Base-by-base conservation (phyloP, 1,139 yeast genomes). In the Yamadazyma aaseri region DNA sequence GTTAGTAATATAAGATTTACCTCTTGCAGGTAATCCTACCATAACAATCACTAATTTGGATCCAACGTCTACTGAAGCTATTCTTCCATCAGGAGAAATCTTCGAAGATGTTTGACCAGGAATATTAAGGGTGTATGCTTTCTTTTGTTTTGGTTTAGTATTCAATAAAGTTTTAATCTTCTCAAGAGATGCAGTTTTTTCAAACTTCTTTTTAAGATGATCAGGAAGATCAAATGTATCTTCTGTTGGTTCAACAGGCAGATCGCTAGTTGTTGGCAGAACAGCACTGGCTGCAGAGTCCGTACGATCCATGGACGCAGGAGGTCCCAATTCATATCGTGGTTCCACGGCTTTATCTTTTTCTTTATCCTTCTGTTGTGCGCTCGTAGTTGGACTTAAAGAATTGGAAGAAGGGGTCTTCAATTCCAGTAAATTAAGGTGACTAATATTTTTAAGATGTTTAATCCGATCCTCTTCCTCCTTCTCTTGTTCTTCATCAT, bases 21-120 rank as follows among this genome's bases (percentile, higher is more conserved):
- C 97, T 34, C 96, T 71, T 0, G 96, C 96, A 0, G 96, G 96
- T 26, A 87, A 63, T 0, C 97, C 97, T 10, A 89, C 95, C 96
- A 87, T 86, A 17, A 92, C 95, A 45, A 90, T 87, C 14, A 90
- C 96, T 35, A 90, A 65, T 54, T 86, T 86, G 5, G 94, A 81
- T 3, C 90, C 92, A 3, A 75, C 81, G 64, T 77, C 89, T 35
- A 73, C 69, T 13, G 79, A 76, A 1, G 90, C 82, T 34, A 85
- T 84, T 37, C 73, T 72, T 6, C 96, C 96, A 54, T 86, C 94
- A 1, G 96, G 95, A 0, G 90, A 79, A 3, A 77, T 78, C 41
- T 85, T 82, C 2, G 92, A 82, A 29, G 86, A 76, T 0, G 97
- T 89, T 47, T 89, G 84, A 2, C 97, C 97, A 0, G 97, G 97